A percentile compares a stretch with the other conserved stretches of the same genome.
These are phyloP conservation scores for Fusarium coicis DNA, from an alignment of 2,329 filamentous ascomycete genomes.

Conservation along the genomic window DNA sequence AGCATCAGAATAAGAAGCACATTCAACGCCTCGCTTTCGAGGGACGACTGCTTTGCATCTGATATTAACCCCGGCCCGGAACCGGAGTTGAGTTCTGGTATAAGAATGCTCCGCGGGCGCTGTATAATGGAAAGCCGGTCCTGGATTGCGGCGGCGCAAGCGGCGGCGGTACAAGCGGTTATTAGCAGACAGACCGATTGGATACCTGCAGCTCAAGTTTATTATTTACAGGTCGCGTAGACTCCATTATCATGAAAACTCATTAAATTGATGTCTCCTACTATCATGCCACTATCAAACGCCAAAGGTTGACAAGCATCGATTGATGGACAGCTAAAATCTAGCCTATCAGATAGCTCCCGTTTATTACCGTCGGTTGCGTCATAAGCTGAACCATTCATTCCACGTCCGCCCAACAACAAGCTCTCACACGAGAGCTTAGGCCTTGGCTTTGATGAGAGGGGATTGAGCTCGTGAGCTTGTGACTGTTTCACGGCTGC, in stretches of 20 bases:
- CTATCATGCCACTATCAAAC: neutral
- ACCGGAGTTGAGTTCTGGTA: neutral
- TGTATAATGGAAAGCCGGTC: slow-evolving; percentile 1
- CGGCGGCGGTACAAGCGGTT: neutral
- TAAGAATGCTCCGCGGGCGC: neutral
- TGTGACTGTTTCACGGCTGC: slow-evolving; percentile 26
- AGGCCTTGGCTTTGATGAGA: neutral
- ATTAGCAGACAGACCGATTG: neutral
- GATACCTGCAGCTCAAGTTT: neutral
- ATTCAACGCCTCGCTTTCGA: neutral
- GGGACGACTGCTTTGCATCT: neutral
- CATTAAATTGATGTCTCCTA: neutral
- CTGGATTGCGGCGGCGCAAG: slow-evolving; percentile 11
- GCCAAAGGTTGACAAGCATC: neutral
- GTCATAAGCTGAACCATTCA: slow-evolving; percentile 19
- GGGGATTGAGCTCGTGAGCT: neutral
- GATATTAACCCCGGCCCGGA: slow-evolving; percentile 23
- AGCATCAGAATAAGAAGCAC: neutral
- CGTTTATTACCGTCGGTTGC: slow-evolving; percentile 17
- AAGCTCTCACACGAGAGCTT: neutral
- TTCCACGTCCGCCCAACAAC: slow-evolving; percentile 20
- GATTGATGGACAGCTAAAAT: neutral
- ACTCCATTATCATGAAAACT: neutral
- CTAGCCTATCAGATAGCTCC: slow-evolving; percentile 10
- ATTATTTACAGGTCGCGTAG: neutral